Evolutionary conservation across 495 filamentous ascomycete genomes (phyloP).

Genomic region (Aspergillus heteromorphus): DNA sequence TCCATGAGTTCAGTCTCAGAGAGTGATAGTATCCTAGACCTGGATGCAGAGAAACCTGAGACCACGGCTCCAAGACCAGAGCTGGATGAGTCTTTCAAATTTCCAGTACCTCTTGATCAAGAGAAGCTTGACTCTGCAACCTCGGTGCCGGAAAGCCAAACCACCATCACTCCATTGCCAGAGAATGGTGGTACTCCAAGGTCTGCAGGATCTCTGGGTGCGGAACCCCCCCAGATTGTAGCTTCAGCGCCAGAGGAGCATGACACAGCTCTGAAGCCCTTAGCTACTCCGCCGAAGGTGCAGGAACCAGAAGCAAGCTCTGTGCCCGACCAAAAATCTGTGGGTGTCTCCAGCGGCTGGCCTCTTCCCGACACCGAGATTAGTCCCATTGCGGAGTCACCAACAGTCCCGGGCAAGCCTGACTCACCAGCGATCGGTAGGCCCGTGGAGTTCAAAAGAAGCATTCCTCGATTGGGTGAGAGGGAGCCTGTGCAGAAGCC

Average conservation of each 20-base stretch:
- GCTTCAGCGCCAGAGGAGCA: background rate
- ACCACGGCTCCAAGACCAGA: no score
- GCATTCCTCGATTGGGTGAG: constrained; percentile 10
- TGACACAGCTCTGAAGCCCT: background rate
- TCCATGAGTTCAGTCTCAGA: background rate
- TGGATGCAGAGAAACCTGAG: no score
- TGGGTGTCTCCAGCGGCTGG: constrained; percentile 10
- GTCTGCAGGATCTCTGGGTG: background rate
- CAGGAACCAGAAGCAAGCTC: background rate
- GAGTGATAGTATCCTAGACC: background rate
- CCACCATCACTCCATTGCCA: no score
- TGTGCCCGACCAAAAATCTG: background rate
- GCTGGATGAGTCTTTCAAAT: background rate
- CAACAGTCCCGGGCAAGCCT: background rate
- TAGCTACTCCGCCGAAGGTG: background rate
- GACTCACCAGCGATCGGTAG: constrained; percentile 2
- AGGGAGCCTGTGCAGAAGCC: constrained; percentile 5
- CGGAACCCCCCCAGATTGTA: background rate
- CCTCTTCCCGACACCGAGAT: constrained; percentile 16
- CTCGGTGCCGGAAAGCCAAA: background rate
- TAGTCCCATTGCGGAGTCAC: background rate
- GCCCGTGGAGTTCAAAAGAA: constrained; percentile 9
- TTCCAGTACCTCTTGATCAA: background rate
- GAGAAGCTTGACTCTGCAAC: background rate
- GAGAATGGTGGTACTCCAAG: background rate